Percentiles rank a stretch among this genome's conserved stretches.
Evolutionary conservation across 2,329 filamentous ascomycete species (phyloP).

Genomic region (Fusarium circinatum): DNA sequence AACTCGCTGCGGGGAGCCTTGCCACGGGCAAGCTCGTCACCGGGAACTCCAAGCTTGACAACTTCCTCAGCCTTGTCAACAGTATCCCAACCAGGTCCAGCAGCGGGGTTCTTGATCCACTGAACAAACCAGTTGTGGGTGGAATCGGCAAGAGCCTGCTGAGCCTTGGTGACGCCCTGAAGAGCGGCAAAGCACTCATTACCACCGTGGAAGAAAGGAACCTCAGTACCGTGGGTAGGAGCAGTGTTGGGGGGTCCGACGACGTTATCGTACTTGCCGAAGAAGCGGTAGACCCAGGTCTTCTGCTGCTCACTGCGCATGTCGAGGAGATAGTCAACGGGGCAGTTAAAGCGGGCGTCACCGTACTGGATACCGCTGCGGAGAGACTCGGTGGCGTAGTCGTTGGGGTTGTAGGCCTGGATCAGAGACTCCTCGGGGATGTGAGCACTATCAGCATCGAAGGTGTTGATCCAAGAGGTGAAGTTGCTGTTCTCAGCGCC

Average conservation of each 20-base stretch:
- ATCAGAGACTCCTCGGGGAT: constrained; percentile 29
- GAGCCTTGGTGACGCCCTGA: constrained; percentile 47
- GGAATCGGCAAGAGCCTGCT: constrained; percentile 55
- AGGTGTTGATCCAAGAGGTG: constrained; percentile 41
- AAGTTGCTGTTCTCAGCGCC: constrained; percentile 45
- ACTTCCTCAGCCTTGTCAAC: constrained; percentile 28
- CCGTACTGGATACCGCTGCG: constrained; percentile 57
- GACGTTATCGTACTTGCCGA: constrained; percentile 54
- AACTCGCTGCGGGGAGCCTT: constrained; percentile 17
- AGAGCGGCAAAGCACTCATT: constrained; percentile 54
- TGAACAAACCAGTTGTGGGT: constrained; percentile 55
- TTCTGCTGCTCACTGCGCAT: constrained; percentile 50
- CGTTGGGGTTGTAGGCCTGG: constrained; percentile 37
- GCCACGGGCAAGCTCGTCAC: constrained; percentile 27
- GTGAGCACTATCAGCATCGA: constrained; percentile 37
- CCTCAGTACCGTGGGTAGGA: constrained; percentile 46
- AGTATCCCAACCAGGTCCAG: constrained; percentile 54
- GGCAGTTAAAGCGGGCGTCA: constrained; percentile 58
- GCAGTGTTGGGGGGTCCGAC: constrained; percentile 44
- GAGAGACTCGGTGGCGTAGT: constrained; percentile 51
- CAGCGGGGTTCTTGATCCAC: constrained; percentile 56
- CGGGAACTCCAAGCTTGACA: constrained; percentile 38
- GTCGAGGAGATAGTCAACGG: constrained; percentile 53
- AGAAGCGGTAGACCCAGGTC: constrained; percentile 58
- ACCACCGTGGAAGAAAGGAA: constrained; percentile 58